phyloP scores from a whole-genome alignment of 257 asterid species.

The Jaltomata sinuosa region DNA sequence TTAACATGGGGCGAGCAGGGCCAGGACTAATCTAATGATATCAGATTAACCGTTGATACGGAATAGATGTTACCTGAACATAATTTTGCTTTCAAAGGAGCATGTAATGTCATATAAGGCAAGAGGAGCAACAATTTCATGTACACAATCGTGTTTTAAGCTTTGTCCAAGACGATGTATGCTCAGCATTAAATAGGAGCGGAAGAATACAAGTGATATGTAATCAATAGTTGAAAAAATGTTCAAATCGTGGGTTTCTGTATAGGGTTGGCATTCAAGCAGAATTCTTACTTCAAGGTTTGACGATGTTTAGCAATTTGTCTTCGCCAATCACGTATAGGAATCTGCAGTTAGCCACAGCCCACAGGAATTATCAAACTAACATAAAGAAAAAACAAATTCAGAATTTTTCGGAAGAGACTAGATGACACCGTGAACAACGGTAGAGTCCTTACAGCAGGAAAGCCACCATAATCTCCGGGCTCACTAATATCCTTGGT shows the following conservation, averaged over 20 bases:
- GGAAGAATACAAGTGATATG: too few relatives aligned
- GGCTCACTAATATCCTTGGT: conserved; percentile 72
- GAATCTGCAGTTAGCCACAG: conserved; percentile 42
- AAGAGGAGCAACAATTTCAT: neutral
- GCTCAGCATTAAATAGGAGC: neutral
- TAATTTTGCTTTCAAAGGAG: neutral
- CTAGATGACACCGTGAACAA: neutral
- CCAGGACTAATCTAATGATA: neutral
- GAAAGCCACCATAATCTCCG: conserved; percentile 96
- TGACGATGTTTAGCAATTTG: conserved; percentile 45
- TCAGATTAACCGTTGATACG: neutral
- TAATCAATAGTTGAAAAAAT: neutral
- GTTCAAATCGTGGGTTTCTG: neutral
- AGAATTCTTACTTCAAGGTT: conserved; percentile 17
- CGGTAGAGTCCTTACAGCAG: conserved; percentile 62
- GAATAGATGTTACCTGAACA: neutral
- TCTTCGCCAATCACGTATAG: conserved; percentile 72
- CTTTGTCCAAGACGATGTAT: neutral
- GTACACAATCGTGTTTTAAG: neutral
- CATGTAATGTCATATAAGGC: neutral
- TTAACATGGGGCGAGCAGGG: neutral
- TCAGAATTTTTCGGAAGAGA: neutral
- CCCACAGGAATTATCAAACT: neutral
- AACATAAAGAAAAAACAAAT: neutral
- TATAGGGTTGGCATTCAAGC: neutral